Percentiles rank a stretch among this genome's conserved stretches.
Conservation (phyloP, 179 eudicot genomes). For the Sideroxylon spinosum region DNA sequence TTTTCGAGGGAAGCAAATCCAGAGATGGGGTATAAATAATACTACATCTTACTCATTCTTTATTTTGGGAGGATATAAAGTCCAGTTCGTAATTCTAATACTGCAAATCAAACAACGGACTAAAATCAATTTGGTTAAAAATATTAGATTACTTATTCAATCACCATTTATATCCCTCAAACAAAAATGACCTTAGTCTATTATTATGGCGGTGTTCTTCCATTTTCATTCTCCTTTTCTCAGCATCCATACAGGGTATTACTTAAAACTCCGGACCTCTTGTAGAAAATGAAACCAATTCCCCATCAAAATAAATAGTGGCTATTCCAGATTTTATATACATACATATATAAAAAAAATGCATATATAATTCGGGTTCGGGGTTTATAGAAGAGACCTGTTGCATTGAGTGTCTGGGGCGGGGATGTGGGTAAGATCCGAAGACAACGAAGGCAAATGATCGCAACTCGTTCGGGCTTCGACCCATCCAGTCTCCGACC, state of each 20-base stretch:
- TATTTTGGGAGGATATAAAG: too few species aligned
- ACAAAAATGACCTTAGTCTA: too few species aligned
- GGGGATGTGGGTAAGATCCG: constrained; percentile 66
- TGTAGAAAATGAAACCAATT: neutral
- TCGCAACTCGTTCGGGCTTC: constrained; percentile 71
- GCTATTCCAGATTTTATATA: neutral
- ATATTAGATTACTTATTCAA: too few species aligned
- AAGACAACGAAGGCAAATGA: constrained; percentile 45
- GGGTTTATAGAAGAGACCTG: constrained; percentile 36
- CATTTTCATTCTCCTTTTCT: neutral
- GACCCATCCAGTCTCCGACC: constrained; percentile 75
- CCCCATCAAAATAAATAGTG: neutral
- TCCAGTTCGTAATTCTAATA: too few species aligned
- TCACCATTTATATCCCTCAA: too few species aligned
- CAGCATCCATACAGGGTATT: neutral
- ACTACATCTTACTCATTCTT: too few species aligned
- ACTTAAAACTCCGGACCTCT: neutral
- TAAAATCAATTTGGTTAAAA: too few species aligned
- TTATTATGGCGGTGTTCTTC: neutral
- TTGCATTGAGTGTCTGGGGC: constrained; percentile 51
- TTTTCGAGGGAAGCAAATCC: too few species aligned
- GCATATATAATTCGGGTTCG: neutral
- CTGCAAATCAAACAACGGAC: too few species aligned
- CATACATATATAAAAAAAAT: too few species aligned
- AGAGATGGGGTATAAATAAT: too few species aligned